Conservation (phyloP, 2,329 filamentous ascomycete genomes). For the Diaporthe australafricana region DNA sequence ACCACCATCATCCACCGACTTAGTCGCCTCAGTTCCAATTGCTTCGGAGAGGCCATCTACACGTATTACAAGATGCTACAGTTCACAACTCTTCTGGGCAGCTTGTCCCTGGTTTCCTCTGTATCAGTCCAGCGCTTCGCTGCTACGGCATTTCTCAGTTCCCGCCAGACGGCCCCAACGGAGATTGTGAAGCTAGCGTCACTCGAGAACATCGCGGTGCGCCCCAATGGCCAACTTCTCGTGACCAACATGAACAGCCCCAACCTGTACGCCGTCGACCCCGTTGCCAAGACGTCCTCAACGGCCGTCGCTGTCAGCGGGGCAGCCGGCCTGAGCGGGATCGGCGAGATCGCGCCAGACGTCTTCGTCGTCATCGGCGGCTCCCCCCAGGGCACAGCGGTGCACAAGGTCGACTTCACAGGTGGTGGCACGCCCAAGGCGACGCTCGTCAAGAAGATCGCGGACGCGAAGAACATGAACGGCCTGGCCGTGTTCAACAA, state of each 20-base stretch:
- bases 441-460: slow-evolving; percentile 44
- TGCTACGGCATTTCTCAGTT: slow-evolving; percentile 31
- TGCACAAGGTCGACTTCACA: slow-evolving; percentile 46
- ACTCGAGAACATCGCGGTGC: slow-evolving; percentile 47
- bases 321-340: slow-evolving; percentile 45
- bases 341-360: slow-evolving; percentile 45
- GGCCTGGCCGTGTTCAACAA: slow-evolving; percentile 46
- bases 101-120: neutral
- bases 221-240: slow-evolving; percentile 46
- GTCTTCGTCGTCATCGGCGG: slow-evolving; percentile 45
- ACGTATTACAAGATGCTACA: neutral
- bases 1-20: neutral
- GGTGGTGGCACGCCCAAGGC: slow-evolving; percentile 38
- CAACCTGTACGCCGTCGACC: slow-evolving; percentile 45
- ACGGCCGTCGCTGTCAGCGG: slow-evolving; percentile 45
- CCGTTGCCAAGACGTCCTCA: slow-evolving; percentile 42
- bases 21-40: neutral
- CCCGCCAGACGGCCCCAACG: slow-evolving; percentile 42
- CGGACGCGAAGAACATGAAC: slow-evolving; percentile 47
- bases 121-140: neutral
- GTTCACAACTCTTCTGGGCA: neutral
- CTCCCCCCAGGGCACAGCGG: slow-evolving; percentile 9
- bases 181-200: slow-evolving; percentile 45
- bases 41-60: neutral
- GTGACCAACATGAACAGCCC: slow-evolving; percentile 50